Base-by-base conservation (phyloP, 768 basidiomycete genomes). In the Pleurotus platypus region DNA sequence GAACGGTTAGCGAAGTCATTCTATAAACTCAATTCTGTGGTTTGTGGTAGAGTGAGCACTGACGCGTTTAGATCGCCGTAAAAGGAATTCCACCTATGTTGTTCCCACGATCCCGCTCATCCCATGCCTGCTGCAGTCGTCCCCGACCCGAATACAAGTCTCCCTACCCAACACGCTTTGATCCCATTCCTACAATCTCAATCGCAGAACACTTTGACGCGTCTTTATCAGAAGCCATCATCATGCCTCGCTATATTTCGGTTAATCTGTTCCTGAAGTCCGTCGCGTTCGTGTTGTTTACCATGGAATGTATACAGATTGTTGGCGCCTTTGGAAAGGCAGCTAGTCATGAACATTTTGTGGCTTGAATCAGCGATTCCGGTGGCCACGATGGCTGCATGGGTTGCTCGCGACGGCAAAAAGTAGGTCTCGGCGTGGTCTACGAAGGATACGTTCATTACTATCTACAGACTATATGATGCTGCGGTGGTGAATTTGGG, bases 161-260 rank as follows among this genome's bases (percentile, higher is more conserved):
- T 22, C 15, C 39, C 37, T 18, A 70, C 67, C 35, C 77, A 84
- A n/a, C 89, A 92, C 65, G 76, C 85, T 1, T 70, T 93, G 16
- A 74, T 93, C 22, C 85, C 89, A 0, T 94, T 94, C 72, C 76
- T 96, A 24, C 86, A 90, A 58, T 80, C 84, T 0, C 90, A 94
- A 65, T 87, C 90, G 0, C 89, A 91, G 68, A 85, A 79, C 58
- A 85, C 87, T 9, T 70, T 95, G 50, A 85, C 83, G 16, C 82
- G 92, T 22, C 75, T 97, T 49, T 97, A 94, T 66, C 84, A 88
- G 64, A 80, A 84, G 15, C 92, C 94, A 7, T 93, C 92, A 2
- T 88, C 90, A 74, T 94, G 93, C 72, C 81, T 97, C 51, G 87
- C 91, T 22, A 86, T 97, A 70, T 94, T 94, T 72, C 84, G 94